phyloP scores from a whole-genome alignment of 2,329 filamentous ascomycete species.

The Cucurbitaria berberidis region DNA sequence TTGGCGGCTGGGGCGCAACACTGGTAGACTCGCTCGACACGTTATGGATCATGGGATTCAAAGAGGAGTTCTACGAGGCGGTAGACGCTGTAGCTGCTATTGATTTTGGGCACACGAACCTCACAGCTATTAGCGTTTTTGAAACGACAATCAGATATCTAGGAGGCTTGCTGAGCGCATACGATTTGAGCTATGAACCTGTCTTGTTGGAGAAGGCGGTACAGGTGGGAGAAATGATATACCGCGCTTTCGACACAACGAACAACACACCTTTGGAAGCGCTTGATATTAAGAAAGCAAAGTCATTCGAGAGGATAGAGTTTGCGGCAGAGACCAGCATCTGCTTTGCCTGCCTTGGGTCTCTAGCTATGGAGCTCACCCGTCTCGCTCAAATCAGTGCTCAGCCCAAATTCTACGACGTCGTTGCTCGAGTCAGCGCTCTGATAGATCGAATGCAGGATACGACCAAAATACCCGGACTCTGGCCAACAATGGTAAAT shows the following conservation, averaged over 20 bases:
- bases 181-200: slow-evolving; percentile 45
- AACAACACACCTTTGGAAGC: slow-evolving; percentile 54
- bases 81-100: slow-evolving; percentile 53
- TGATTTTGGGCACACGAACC: slow-evolving; percentile 51
- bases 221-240: slow-evolving; percentile 52
- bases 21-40: slow-evolving; percentile 56
- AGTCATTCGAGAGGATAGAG: slow-evolving; percentile 24
- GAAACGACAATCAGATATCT: slow-evolving; percentile 57
- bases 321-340: slow-evolving; percentile 49
- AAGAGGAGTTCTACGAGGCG: slow-evolving; percentile 55
- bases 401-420: slow-evolving; percentile 47
- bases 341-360: slow-evolving; percentile 56
- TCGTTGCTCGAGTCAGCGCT: slow-evolving; percentile 41
- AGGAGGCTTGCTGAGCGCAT: slow-evolving; percentile 47
- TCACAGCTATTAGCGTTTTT: slow-evolving; percentile 56
- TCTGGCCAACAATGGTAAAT: slow-evolving; percentile 51
- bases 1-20: slow-evolving; percentile 57
- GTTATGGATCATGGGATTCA: slow-evolving; percentile 57
- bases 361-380: slow-evolving; percentile 51
- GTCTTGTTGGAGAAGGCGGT: slow-evolving; percentile 46
- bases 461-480: slow-evolving; percentile 42
- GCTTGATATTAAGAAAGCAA: slow-evolving; percentile 49
- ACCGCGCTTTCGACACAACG: slow-evolving; percentile 56
- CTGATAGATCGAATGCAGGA: slow-evolving; percentile 41
- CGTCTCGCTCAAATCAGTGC: slow-evolving; percentile 46